Percentiles rank a stretch among this genome's conserved stretches.
phyloP scores from a whole-genome alignment of 495 filamentous ascomycete genomes.

The Physcia stellaris region DNA sequence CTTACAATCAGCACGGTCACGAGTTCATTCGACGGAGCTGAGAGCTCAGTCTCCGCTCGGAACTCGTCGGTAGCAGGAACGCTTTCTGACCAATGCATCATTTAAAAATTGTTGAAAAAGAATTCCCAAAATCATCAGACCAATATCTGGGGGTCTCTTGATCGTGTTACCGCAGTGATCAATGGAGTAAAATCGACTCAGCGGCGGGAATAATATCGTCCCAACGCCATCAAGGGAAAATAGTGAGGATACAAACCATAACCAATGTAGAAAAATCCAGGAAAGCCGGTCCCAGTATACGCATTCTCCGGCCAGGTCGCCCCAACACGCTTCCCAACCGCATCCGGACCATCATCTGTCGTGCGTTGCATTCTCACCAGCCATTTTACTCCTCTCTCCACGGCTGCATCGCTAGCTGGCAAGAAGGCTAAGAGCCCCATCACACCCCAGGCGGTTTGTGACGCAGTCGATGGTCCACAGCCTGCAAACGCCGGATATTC shows the following conservation, averaged over 20 bases:
- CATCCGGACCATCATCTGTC: no score
- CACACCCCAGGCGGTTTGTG: constrained; percentile 28
- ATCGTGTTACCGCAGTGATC: no score
- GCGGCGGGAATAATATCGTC: no score
- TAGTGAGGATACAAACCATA: constrained; percentile 25
- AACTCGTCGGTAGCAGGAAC: no score
- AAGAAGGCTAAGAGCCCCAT: constrained; percentile 19
- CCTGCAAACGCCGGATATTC: constrained; percentile 11
- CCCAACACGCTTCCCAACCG: not conserved
- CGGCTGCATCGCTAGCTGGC: constrained; percentile 3
- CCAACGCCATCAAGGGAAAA: constrained; percentile 29
- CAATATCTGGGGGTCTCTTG: no score
- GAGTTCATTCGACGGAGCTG: no score
- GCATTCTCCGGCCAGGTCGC: constrained; percentile 18
- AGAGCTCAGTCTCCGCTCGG: no score
- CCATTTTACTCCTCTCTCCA: constrained; percentile 16
- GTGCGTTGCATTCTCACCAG: constrained; percentile 12
- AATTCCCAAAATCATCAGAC: no score
- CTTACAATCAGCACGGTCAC: no score
- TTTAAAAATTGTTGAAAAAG: no score
- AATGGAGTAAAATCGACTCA: no score
- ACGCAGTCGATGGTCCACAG: constrained; percentile 17
- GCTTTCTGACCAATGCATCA: no score
- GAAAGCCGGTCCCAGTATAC: constrained; percentile 26
- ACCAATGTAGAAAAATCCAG: constrained; percentile 21